Conservation (phyloP, 73 alveolate species). For the Diophrys appendiculata region DNA sequence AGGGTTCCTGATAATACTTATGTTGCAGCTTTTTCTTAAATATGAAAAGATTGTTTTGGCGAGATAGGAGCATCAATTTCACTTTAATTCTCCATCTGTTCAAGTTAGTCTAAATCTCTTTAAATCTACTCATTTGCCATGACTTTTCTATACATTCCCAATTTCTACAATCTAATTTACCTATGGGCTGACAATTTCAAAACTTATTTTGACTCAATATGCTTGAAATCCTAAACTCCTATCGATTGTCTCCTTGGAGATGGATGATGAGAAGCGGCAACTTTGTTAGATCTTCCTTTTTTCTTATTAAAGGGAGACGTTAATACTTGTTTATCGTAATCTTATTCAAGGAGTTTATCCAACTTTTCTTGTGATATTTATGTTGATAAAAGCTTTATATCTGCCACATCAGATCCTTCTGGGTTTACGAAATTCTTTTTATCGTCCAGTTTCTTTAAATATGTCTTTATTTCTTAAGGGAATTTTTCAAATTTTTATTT, state of each 20-base stretch:
- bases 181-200: not conserved
- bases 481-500: not conserved
- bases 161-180: not conserved
- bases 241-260: too few relatives aligned
- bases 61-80: too few relatives aligned
- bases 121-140: not conserved
- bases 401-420: not conserved
- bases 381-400: not conserved
- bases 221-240: too few relatives aligned
- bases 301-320: not conserved
- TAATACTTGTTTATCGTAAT: too few relatives aligned
- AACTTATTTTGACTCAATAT: not conserved
- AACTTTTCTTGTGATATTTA: not conserved
- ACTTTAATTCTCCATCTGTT: too few relatives aligned
- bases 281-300: not conserved
- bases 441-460: not conserved
- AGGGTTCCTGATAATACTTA: too few relatives aligned
- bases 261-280: too few relatives aligned
- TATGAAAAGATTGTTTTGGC: too few relatives aligned
- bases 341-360: not conserved
- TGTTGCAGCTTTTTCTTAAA: too few relatives aligned
- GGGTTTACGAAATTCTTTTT: not conserved
- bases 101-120: constrained; percentile 1
- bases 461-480: not conserved
- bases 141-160: not conserved